phyloP scores from a whole-genome alignment of 1,284 basidiomycete species.

The Rhodotorula sp. region DNA sequence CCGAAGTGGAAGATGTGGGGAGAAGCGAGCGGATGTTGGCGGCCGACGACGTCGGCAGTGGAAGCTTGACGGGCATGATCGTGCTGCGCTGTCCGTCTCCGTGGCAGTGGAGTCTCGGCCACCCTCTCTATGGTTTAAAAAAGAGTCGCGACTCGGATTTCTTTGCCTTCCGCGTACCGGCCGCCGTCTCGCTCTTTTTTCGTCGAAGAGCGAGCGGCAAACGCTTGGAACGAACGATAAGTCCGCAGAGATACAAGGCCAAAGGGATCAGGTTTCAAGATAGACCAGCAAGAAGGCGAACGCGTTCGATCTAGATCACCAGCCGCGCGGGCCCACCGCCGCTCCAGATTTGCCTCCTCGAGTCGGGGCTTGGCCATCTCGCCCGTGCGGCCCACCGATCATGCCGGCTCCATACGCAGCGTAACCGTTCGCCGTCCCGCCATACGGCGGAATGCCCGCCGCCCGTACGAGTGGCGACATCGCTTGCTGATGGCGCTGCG shows the following conservation, averaged over 20 bases:
- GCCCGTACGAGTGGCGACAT: neutral
- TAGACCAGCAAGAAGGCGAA: neutral
- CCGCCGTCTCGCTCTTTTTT: no score
- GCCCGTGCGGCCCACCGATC: neutral
- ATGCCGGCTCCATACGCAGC: neutral
- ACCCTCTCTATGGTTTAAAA: no score
- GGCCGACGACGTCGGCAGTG: constrained; percentile 3
- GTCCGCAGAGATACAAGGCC: no score
- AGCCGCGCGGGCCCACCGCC: neutral
- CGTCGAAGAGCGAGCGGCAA: no score
- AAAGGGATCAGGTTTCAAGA: neutral
- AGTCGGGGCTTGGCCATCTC: neutral
- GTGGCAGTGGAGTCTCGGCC: no score
- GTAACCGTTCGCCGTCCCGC: neutral
- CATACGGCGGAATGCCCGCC: neutral
- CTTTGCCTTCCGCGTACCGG: no score
- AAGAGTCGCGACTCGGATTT: no score
- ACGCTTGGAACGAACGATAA: no score
- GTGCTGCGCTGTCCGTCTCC: no score
- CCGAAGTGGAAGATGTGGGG: neutral
- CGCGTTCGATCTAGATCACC: neutral
- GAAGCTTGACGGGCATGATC: neutral
- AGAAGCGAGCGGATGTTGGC: constrained; percentile 16
- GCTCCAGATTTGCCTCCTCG: neutral
- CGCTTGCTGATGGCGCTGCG: neutral